Evolutionary conservation across 2,329 filamentous ascomycete species (phyloP).

Genomic region (Hypocrella siamensis): DNA sequence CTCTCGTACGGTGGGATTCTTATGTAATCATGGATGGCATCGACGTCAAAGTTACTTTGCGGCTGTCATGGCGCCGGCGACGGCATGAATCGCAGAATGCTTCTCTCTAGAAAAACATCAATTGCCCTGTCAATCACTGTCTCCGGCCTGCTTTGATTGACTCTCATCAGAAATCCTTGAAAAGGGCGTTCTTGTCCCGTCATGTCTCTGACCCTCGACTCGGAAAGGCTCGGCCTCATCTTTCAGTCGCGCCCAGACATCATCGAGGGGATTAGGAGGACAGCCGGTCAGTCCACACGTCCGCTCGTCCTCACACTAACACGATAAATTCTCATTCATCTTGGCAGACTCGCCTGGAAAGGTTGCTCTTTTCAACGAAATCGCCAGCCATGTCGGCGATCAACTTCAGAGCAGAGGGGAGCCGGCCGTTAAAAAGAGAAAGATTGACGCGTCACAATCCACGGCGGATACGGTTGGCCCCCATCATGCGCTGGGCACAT

Average conservation of each 20-base stretch:
- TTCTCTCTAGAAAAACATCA: too few relatives aligned
- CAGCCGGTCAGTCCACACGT: conserved; percentile 28
- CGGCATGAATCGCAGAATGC: too few relatives aligned
- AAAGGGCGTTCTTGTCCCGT: too few relatives aligned
- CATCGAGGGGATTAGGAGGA: conserved; percentile 33
- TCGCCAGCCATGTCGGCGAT: conserved; percentile 32
- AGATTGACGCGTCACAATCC: conserved; percentile 27
- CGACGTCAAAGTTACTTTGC: too few relatives aligned
- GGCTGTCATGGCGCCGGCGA: too few relatives aligned
- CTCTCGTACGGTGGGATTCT: neutral
- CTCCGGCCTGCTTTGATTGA: too few relatives aligned
- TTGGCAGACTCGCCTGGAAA: conserved; percentile 31
- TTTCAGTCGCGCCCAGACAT: conserved; percentile 43
- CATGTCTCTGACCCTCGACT: conserved; percentile 31
- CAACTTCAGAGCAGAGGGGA: conserved; percentile 24
- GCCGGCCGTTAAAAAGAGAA: conserved; percentile 35
- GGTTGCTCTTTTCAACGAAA: conserved; percentile 39
- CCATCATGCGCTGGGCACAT: neutral
- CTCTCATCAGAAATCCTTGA: too few relatives aligned
- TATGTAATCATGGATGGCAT: conserved; percentile 4
- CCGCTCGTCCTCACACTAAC: neutral
- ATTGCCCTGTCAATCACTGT: too few relatives aligned
- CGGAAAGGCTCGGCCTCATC: conserved; percentile 31
- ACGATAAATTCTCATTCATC: neutral
- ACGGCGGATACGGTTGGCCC: conserved; percentile 8